Evolutionary conservation across 2,329 filamentous ascomycete species (phyloP).

Genomic region (Stagonosporopsis chrysanthemi): DNA sequence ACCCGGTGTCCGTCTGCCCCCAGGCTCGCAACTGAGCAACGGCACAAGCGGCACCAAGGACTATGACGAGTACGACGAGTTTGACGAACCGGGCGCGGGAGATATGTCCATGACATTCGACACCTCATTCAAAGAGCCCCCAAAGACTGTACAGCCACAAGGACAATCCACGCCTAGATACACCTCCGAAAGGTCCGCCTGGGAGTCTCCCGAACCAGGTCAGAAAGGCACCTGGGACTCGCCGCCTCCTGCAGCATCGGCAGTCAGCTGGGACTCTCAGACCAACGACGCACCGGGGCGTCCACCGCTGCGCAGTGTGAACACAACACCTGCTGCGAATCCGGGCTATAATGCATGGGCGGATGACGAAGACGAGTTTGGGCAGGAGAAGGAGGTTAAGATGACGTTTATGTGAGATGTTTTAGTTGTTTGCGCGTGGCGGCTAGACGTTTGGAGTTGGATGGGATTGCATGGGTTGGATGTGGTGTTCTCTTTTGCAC

Average conservation of each 20-base stretch:
- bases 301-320: constrained; percentile 38
- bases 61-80: constrained; percentile 49
- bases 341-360: constrained; percentile 57
- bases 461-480: not conserved
- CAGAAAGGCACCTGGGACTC: not conserved
- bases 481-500: not conserved
- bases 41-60: constrained; percentile 23
- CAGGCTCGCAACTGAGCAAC: constrained; percentile 26
- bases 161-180: constrained; percentile 3
- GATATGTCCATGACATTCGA: constrained; percentile 56
- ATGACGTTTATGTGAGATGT: constrained; percentile 54
- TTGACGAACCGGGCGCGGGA: constrained; percentile 35
- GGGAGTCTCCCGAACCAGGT: not conserved
- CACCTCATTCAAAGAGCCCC: constrained; percentile 42
- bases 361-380: constrained; percentile 57
- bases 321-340: constrained; percentile 36
- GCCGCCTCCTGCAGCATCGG: not conserved
- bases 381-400: constrained; percentile 56
- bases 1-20: constrained; percentile 6
- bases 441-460: not conserved
- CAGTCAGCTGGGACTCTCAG: constrained; percentile 5
- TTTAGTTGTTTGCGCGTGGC: not conserved
- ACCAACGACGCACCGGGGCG: constrained; percentile 33
- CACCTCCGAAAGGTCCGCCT: not conserved
- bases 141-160: constrained; percentile 9